A percentile compares a stretch with the other conserved stretches of the same genome.
Evolutionary conservation across 2,329 filamentous ascomycete genomes (phyloP).

Genomic region (Graphilbum fragrans): DNA sequence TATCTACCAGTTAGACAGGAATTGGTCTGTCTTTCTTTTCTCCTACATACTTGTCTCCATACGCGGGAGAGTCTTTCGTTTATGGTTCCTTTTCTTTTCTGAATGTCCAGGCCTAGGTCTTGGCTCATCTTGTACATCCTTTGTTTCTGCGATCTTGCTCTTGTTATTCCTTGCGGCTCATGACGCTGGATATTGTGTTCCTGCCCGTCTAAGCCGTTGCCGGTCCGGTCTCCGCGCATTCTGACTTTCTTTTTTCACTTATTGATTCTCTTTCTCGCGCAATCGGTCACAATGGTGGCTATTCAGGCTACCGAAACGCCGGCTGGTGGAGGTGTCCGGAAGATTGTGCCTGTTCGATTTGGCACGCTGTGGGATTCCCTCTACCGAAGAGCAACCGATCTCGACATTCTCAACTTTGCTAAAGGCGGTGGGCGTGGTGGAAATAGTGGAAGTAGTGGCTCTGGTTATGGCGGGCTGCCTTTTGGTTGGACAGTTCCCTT

Average conservation of each 20-base stretch:
- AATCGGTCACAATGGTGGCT: constrained; percentile 7
- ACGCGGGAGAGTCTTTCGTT: no score
- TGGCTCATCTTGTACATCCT: neutral
- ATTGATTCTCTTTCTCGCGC: neutral
- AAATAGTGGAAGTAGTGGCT: neutral
- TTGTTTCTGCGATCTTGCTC: no score
- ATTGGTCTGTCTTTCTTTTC: no score
- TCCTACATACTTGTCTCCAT: no score
- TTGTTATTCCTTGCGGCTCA: no score
- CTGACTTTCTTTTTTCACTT: neutral
- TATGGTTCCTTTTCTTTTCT: no score
- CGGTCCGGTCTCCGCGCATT: neutral
- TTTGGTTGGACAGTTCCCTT: neutral
- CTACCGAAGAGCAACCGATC: constrained; percentile 1
- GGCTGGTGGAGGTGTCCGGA: constrained; percentile 2
- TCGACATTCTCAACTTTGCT: neutral
- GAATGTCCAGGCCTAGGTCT: no score
- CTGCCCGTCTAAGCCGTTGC: neutral
- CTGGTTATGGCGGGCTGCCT: neutral
- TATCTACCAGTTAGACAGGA: no score
- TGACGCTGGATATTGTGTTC: no score
- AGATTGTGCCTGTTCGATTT: constrained; percentile 1
- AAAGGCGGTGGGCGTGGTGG: neutral
- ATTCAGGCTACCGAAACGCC: constrained; percentile 2
- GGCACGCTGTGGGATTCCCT: constrained; percentile 6